These are phyloP conservation scores for Parasarocladium wereldwijsianum DNA, from an alignment of 2,329 filamentous ascomycete species.

Conservation along the genomic window DNA sequence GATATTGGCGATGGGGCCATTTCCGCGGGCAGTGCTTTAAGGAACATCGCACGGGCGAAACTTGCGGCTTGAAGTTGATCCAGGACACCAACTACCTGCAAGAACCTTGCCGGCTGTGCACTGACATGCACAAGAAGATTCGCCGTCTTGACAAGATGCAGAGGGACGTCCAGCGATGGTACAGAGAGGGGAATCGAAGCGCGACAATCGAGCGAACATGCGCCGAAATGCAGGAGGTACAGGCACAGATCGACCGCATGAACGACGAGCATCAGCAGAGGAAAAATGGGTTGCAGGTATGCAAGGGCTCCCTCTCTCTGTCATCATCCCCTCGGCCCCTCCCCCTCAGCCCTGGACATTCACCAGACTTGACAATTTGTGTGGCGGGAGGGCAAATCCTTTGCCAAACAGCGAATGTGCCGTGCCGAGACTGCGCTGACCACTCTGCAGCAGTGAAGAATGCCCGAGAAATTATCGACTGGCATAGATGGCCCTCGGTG, in stretches of 20 bases:
- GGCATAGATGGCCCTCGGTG: background rate
- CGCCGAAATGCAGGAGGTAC: constrained; percentile 52
- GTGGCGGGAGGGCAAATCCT: too few relatives aligned
- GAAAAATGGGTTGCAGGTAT: constrained; percentile 19
- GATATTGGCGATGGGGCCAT: constrained; percentile 88
- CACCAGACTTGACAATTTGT: too few relatives aligned
- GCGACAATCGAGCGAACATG: constrained; percentile 61
- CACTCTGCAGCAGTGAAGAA: constrained; percentile 1
- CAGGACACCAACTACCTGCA: constrained; percentile 52
- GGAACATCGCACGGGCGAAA: constrained; percentile 92
- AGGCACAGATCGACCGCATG: constrained; percentile 41
- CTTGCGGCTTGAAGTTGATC: constrained; percentile 85
- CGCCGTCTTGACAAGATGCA: constrained; percentile 61
- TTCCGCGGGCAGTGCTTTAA: constrained; percentile 88
- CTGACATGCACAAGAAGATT: constrained; percentile 76
- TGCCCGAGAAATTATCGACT: background rate
- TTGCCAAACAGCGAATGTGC: background rate
- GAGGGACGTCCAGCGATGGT: constrained; percentile 64
- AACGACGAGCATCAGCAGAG: constrained; percentile 21
- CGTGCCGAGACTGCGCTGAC: background rate
- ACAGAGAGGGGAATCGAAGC: constrained; percentile 55
- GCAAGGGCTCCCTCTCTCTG: constrained; percentile 6
- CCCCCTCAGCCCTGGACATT: too few relatives aligned
- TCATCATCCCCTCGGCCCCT: too few relatives aligned
- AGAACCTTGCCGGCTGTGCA: constrained; percentile 69